Evolutionary conservation across 2,329 filamentous ascomycete species (phyloP).

Genomic region (Fusarium buharicum): DNA sequence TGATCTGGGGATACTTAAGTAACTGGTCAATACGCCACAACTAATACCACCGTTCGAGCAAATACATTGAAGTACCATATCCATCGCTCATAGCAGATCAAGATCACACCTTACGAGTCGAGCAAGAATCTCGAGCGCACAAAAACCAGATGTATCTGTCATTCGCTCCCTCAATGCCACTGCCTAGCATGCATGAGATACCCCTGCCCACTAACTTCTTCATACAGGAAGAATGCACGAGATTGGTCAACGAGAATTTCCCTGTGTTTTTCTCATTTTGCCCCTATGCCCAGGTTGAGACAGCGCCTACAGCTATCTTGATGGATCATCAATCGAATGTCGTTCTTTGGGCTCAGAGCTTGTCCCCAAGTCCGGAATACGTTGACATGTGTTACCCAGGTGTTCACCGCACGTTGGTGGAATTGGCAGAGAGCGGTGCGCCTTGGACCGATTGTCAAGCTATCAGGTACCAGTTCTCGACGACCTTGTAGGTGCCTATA

Average conservation of each 20-base stretch:
- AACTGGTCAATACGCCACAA: neutral
- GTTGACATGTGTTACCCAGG: constrained; percentile 17
- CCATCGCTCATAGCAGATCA: neutral
- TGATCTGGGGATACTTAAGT: constrained; percentile 10
- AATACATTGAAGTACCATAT: neutral
- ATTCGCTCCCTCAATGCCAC: neutral
- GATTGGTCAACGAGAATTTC: neutral
- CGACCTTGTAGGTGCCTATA: neutral
- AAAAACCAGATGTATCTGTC: too few species aligned
- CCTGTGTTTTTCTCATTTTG: neutral
- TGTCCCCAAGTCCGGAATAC: neutral
- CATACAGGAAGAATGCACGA: constrained; percentile 1
- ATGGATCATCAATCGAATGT: neutral
- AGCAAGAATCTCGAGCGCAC: too few species aligned
- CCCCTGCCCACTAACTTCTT: constrained; percentile 2
- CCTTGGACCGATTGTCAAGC: constrained; percentile 15
- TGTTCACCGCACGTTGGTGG: constrained; percentile 3
- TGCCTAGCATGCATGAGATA: neutral
- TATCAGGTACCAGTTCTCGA: constrained; percentile 12
- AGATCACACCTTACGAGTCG: too few species aligned
- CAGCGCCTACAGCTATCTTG: constrained; percentile 10
- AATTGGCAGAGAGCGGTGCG: constrained; percentile 26
- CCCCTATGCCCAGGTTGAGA: neutral
- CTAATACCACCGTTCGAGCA: neutral
- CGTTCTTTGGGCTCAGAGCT: constrained; percentile 18